Evolutionary conservation across 768 basidiomycete species (phyloP), one percentile per base, ranked within the genome.

Genomic region (Boletus patriciae): DNA sequence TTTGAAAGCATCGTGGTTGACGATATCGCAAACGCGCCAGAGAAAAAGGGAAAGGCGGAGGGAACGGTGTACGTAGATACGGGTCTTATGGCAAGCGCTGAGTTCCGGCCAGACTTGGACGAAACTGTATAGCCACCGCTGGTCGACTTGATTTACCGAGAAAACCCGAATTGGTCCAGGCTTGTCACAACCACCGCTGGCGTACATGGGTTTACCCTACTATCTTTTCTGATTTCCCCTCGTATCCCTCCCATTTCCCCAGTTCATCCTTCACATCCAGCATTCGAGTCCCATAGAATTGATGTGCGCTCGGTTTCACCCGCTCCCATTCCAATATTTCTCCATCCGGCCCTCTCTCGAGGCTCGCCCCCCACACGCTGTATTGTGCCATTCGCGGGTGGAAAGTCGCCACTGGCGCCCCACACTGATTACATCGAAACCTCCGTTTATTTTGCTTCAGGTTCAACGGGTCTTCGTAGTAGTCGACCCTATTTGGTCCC

Each of bases 231-330:
- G 84, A 87, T 41, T 70, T 63, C 18, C 69, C 73, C 60, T 81
- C 79, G 66, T 88, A 88, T n/a, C 85, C 86, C 23, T 79, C 76
- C 85, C 85, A 88, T 63, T 87, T 89, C 33, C 75, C 75, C 62
- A 89, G 56, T 9, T 64, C 75, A 62, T 88, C 87, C 7, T 74
- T 57, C 16, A 87, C 69, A 52, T 84, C 81, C 60, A 87, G 55
- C 73, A 86, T 68, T 21, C 82, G 76, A 21, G 86, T 87, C 12
- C 72, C 83, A 60, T 88, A 88, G 70, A 87, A 89, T 6, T 83
- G 83, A 65, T 79, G 79, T 31, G 73, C 81, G 0, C 83, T 87
- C 0, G 87, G 88, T 62, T 80, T 81, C 42, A 86, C 68, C 21
- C 67, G 60, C 3, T 83, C 82, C 82, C 82, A 83, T 41, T 76